phyloP scores from a whole-genome alignment of 2,329 filamentous ascomycete genomes.

The Colletotrichum falcatum region DNA sequence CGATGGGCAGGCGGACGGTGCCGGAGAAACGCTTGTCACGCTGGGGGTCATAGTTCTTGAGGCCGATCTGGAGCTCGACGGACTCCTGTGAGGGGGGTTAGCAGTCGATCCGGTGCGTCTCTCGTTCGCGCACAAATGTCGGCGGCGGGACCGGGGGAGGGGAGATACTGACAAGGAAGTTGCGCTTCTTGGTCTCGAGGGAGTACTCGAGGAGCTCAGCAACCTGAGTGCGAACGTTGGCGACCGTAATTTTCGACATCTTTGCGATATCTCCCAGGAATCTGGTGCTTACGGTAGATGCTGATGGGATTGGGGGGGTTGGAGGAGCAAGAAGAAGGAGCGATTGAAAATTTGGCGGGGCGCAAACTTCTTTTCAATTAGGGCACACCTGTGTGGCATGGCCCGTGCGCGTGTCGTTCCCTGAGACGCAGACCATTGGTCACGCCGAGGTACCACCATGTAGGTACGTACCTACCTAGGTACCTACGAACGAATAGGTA shows the following conservation, averaged over 20 bases:
- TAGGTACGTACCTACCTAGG: neutral
- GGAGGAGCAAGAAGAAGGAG: conserved; percentile 7
- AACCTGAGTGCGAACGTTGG: conserved; percentile 97
- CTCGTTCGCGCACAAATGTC: neutral
- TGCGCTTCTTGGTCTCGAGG: conserved; percentile 94
- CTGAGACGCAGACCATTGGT: conserved; percentile 33
- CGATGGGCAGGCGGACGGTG: conserved; percentile 93
- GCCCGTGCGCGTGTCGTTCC: conserved; percentile 31
- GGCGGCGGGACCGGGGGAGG: neutral
- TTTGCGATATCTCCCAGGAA: conserved; percentile 43
- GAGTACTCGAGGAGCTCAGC: conserved; percentile 95
- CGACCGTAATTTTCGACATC: conserved; percentile 76
- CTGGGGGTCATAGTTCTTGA: conserved; percentile 99
- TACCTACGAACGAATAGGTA: too few species aligned
- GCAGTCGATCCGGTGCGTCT: neutral
- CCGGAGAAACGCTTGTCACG: conserved; percentile 99
- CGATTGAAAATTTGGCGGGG: conserved; percentile 34
- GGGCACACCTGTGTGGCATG: conserved; percentile 36
- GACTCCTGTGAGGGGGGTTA: conserved; percentile 63
- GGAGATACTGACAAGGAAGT: conserved; percentile 76
- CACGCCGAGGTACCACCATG: neutral
- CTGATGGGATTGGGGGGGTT: conserved; percentile 29
- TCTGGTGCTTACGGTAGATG: conserved; percentile 43
- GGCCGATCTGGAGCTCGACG: conserved; percentile 90
- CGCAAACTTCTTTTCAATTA: conserved; percentile 31